Base-by-base conservation (phyloP, 192 early-diverging fungal species). In the Linderina pennispora region DNA sequence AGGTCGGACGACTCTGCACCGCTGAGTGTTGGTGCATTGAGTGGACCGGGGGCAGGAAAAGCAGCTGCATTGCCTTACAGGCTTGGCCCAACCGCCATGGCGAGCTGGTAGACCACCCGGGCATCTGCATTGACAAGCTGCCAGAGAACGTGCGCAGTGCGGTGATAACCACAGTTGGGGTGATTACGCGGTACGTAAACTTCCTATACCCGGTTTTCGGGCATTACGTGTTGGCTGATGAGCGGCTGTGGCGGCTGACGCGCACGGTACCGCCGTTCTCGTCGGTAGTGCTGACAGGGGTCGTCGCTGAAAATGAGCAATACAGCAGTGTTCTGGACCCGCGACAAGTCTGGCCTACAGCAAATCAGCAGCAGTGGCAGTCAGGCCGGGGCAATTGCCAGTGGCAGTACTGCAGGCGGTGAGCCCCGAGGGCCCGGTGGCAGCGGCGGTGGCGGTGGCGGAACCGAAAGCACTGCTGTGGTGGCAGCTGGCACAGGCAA, bases 131-230 rank as follows among this genome's bases (percentile, higher is more conserved):
- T n/a, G n/a, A n/a, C n/a, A n/a, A n/a, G 13, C 49, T 72, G 23
- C 68, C 68, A 1, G 57, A 56, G 9, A 53, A 48, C 21, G 65
- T 72, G 20, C 34, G 50, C 37, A 64, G 38, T 14, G 61, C 68
- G 8, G 49, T 72, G 32, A 45, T 22, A 1, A 65, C 57, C 10
- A 62, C 57, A 0, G 48, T 56, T 16, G 46, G 62, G 33, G 62
- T 64, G 3, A 49, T 72, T 17, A 51, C 62, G 19, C 50, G 68
- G 14, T 72, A 72, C 57, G 63, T 58, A 40, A 65, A 55, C 28
- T 50, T 53, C n/a, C 57, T 72, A 9, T 45, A 45, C 35, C 62
- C 68, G 0, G 53, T 57, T 8, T 72, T 72, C 43, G 68, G 68
- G 9, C 43, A 57, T 32, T 72, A 53, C 16, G 38, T 61, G 3